These are phyloP conservation scores for Pholiota molesta DNA, from an alignment of 768 basidiomycete species.

Conservation along the genomic window DNA sequence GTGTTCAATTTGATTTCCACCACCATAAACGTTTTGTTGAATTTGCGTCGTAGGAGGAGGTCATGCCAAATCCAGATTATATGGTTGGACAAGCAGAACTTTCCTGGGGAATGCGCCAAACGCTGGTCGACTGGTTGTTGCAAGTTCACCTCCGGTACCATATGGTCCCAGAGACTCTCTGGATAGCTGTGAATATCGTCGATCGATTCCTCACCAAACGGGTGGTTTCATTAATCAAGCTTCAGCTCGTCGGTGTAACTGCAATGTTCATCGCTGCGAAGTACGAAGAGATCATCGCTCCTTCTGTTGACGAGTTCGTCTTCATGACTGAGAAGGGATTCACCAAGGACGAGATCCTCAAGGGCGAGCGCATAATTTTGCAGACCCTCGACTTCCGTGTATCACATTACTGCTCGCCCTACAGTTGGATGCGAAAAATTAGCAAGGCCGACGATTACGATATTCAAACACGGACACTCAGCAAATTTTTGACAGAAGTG, in stretches of 20 bases:
- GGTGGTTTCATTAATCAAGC: constrained; percentile 85
- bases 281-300: constrained; percentile 98
- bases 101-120: constrained; percentile 92
- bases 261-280: constrained; percentile 99
- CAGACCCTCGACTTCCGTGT: constrained; percentile 94
- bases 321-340: constrained; percentile 97
- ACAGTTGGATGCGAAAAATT: constrained; percentile 98
- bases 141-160: constrained; percentile 98
- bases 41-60: constrained; percentile 56
- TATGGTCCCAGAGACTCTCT: constrained; percentile 98
- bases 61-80: constrained; percentile 92
- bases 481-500: constrained; percentile 97
- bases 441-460: constrained; percentile 99
- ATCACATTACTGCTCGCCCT: constrained; percentile 98
- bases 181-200: constrained; percentile 98
- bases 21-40: constrained; percentile 10
- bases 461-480: constrained; percentile 93
- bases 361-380: constrained; percentile 95
- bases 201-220: constrained; percentile 91
- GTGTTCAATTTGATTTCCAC: constrained; percentile 24
- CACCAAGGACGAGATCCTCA: constrained; percentile 93
- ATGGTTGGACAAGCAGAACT: constrained; percentile 95
- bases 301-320: constrained; percentile 97
- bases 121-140: constrained; percentile 96
- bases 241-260: constrained; percentile 96